A percentile compares a stretch with the other conserved stretches of the same genome.
Conservation (phyloP, 2,329 filamentous ascomycete genomes). For the Ceratocystis smalleyi region DNA sequence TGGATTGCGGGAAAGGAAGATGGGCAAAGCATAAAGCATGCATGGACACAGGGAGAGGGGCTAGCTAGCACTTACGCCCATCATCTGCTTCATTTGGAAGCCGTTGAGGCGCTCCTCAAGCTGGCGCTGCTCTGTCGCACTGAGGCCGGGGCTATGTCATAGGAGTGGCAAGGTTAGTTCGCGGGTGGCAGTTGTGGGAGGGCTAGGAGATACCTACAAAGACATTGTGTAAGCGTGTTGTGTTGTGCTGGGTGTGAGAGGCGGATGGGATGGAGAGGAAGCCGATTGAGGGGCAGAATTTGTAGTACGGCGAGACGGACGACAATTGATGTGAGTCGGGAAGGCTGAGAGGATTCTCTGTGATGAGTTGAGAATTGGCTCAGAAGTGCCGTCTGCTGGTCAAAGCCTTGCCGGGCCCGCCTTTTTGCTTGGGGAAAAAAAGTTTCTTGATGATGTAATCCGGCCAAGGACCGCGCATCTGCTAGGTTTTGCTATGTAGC, state of each 20-base stretch:
- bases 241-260: background rate
- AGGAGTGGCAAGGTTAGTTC: background rate
- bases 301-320: background rate
- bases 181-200: background rate
- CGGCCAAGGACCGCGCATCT: background rate
- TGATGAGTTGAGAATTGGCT: background rate
- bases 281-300: background rate
- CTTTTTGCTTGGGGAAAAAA: background rate
- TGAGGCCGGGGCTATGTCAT: slow-evolving; percentile 16
- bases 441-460: slow-evolving; percentile 15
- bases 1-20: background rate
- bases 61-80: slow-evolving; percentile 52
- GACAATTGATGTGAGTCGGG: background rate
- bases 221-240: slow-evolving; percentile 13
- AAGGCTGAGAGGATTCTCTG: slow-evolving; percentile 3
- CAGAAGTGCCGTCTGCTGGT: background rate
- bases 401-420: slow-evolving; percentile 8
- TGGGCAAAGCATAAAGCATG: background rate
- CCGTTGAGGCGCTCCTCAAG: slow-evolving; percentile 89
- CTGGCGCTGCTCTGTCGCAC: slow-evolving; percentile 64
- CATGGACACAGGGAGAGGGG: slow-evolving; percentile 6
- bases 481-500: too few species aligned
- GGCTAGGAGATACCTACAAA: slow-evolving; percentile 11
- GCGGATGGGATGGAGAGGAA: background rate
- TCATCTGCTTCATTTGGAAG: slow-evolving; percentile 98